Percentiles rank a stretch among this genome's conserved stretches.
These are phyloP conservation scores for Cryptosporidium canis DNA, from an alignment of 169 alveolate genomes.

Conservation along the genomic window DNA sequence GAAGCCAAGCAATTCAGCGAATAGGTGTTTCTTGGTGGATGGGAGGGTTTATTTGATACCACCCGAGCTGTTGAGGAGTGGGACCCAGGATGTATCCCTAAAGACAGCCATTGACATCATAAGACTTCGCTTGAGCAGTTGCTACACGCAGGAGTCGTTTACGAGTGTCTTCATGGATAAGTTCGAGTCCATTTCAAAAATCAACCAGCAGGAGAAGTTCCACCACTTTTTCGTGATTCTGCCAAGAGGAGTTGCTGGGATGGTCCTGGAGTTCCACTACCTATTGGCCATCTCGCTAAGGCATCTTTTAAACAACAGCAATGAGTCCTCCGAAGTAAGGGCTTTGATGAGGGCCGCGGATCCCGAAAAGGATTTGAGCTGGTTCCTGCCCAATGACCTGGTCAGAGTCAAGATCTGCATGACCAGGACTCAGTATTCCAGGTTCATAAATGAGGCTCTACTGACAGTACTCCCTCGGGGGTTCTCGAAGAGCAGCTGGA, in stretches of 20 bases:
- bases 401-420: conserved; percentile 23
- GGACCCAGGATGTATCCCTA: background rate
- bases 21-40: conserved; percentile 32
- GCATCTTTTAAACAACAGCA: background rate
- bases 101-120: background rate
- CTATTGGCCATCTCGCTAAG: background rate
- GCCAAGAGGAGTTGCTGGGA: conserved; percentile 19
- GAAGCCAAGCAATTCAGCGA: conserved; percentile 30
- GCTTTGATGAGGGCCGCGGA: background rate
- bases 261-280: conserved; percentile 31
- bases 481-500: conserved; percentile 25
- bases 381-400: conserved; percentile 6
- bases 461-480: background rate
- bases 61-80: background rate
- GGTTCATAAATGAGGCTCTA: conserved; percentile 28
- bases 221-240: conserved; percentile 31
- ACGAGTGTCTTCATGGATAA: conserved; percentile 25
- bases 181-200: conserved; percentile 19
- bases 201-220: conserved; percentile 17
- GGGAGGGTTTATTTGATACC: conserved; percentile 32
- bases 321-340: background rate
- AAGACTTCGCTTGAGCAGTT: background rate
- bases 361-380: background rate
- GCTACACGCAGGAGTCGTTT: conserved; percentile 11
- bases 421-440: conserved; percentile 66